These are phyloP conservation scores for Lentithecium fluviatile DNA, from an alignment of 495 filamentous ascomycete genomes.

Conservation along the genomic window DNA sequence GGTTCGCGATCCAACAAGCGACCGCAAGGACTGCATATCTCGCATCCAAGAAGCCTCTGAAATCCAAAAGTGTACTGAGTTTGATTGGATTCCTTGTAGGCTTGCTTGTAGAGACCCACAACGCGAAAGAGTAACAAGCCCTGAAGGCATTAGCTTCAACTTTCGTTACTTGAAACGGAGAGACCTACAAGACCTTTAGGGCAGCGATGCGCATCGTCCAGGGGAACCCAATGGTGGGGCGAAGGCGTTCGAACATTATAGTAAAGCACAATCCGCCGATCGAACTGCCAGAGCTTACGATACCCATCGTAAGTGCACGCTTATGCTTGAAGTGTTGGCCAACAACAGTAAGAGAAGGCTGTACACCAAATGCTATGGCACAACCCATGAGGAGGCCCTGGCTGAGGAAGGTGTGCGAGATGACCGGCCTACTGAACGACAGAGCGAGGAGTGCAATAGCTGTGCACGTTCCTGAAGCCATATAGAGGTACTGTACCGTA, in stretches of 20 bases:
- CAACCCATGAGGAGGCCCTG: slow-evolving; percentile 17
- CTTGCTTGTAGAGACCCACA: slow-evolving; percentile 11
- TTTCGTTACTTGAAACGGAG: neutral
- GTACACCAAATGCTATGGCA: slow-evolving; percentile 11
- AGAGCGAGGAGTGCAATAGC: slow-evolving; percentile 4
- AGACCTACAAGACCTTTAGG: slow-evolving; percentile 2
- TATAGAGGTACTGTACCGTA: slow-evolving; percentile 6
- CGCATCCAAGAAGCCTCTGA: slow-evolving; percentile 10
- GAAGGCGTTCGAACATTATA: slow-evolving; percentile 3
- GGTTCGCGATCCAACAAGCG: neutral
- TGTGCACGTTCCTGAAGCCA: neutral
- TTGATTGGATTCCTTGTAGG: neutral
- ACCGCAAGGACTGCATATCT: neutral
- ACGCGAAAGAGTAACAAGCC: slow-evolving; percentile 3
- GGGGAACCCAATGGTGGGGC: slow-evolving; percentile 3
- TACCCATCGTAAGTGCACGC: slow-evolving; percentile 14
- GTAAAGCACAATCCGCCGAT: slow-evolving; percentile 14
- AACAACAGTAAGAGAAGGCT: slow-evolving; percentile 16
- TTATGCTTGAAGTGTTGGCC: slow-evolving; percentile 14
- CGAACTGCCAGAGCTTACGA: neutral
- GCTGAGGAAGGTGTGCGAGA: slow-evolving; percentile 19
- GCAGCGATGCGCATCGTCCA: slow-evolving; percentile 17
- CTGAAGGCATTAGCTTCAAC: neutral
- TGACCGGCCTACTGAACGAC: slow-evolving; percentile 1
- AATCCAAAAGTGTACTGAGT: slow-evolving; percentile 12